Conservation (phyloP, 192 early-diverging fungal genomes). For the Coemansia sp. region DNA sequence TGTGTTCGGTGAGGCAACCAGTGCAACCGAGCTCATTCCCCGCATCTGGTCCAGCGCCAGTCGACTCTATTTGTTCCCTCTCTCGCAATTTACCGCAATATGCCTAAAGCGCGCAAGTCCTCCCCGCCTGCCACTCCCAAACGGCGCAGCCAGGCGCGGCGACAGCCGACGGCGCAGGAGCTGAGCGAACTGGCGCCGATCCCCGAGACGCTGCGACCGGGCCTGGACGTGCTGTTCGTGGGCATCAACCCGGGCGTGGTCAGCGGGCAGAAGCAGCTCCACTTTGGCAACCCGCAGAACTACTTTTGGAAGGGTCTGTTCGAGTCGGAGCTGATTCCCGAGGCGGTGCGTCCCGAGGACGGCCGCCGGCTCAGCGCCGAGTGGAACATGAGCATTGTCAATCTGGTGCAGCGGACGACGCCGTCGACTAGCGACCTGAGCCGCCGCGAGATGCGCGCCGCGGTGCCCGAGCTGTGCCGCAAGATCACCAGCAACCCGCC, state of each 20-base stretch:
- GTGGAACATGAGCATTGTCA: slow-evolving; percentile 63
- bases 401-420: slow-evolving; percentile 59
- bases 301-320: slow-evolving; percentile 71
- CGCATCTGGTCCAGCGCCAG: too few relatives aligned
- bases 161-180: not conserved
- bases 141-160: too few relatives aligned
- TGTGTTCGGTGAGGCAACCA: too few relatives aligned
- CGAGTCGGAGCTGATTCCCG: slow-evolving; percentile 57
- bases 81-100: too few relatives aligned
- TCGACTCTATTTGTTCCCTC: too few relatives aligned
- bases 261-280: slow-evolving; percentile 57
- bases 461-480: slow-evolving; percentile 56
- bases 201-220: slow-evolving; percentile 36
- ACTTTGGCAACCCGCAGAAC: slow-evolving; percentile 68
- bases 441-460: slow-evolving; percentile 54
- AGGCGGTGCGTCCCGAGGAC: slow-evolving; percentile 50
- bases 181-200: slow-evolving; percentile 33
- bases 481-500: slow-evolving; percentile 62
- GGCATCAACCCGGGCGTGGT: slow-evolving; percentile 70
- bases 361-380: slow-evolving; percentile 48
- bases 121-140: too few relatives aligned
- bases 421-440: slow-evolving; percentile 57
- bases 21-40: too few relatives aligned
- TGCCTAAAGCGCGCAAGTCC: too few relatives aligned
- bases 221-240: slow-evolving; percentile 61